Evolutionary conservation across 495 filamentous ascomycete species (phyloP).

Genomic region (Melanomma pulvis-pyrius): DNA sequence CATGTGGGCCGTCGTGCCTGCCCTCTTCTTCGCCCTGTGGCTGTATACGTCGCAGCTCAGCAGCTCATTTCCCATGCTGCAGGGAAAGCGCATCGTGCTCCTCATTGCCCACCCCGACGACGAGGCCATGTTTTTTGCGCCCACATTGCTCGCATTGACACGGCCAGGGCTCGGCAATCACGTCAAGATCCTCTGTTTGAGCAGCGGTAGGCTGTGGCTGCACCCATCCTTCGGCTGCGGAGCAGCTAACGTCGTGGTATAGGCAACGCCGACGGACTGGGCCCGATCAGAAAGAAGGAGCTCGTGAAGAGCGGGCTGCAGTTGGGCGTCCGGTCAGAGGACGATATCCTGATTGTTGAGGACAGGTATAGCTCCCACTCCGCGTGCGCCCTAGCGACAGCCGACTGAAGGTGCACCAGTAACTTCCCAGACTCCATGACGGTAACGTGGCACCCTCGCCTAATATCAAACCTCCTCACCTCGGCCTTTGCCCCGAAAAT

Average conservation of each 20-base stretch:
- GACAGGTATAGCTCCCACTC: slow-evolving; percentile 53
- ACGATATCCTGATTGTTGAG: slow-evolving; percentile 82
- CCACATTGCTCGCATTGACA: slow-evolving; percentile 79
- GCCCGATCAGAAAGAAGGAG: slow-evolving; percentile 78
- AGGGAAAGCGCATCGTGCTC: slow-evolving; percentile 80
- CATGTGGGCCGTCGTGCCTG: slow-evolving; percentile 55
- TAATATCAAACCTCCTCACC: slow-evolving; percentile 68
- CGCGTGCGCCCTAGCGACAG: neutral
- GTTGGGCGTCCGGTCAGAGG: slow-evolving; percentile 70
- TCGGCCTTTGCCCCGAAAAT: slow-evolving; percentile 69
- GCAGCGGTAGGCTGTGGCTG: slow-evolving; percentile 61
- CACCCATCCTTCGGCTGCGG: neutral
- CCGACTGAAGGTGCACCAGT: slow-evolving; percentile 40
- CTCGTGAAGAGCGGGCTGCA: slow-evolving; percentile 73
- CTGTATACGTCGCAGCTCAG: slow-evolving; percentile 61
- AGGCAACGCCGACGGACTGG: slow-evolving; percentile 87
- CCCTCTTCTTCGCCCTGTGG: slow-evolving; percentile 59
- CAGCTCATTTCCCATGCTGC: slow-evolving; percentile 66
- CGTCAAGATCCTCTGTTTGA: slow-evolving; percentile 90
- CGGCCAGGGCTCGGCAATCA: slow-evolving; percentile 77
- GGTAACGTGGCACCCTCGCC: slow-evolving; percentile 67
- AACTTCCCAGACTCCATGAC: slow-evolving; percentile 88
- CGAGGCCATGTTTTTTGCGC: slow-evolving; percentile 99
- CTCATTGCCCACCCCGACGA: slow-evolving; percentile 98
- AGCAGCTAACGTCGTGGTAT: slow-evolving; percentile 6